Evolutionary conservation across 2,329 filamentous ascomycete species (phyloP).

Genomic region (Fusarium papillatum): DNA sequence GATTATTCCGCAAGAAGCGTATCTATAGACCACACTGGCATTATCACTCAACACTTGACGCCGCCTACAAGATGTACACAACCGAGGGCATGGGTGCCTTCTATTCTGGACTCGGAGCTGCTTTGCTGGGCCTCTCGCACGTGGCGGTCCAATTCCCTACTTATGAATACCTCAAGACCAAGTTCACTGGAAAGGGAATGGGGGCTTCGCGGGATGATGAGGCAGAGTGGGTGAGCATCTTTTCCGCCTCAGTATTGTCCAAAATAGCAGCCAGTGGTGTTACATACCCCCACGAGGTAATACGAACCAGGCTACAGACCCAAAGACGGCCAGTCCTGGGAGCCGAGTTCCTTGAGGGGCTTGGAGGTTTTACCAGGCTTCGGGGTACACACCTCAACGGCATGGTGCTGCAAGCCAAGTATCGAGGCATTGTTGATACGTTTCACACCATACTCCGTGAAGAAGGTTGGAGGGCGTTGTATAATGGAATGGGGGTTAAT

Average conservation of each 20-base stretch:
- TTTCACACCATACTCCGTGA: slow-evolving; percentile 87
- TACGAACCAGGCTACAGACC: slow-evolving; percentile 92
- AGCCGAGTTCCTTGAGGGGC: slow-evolving; percentile 62
- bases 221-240: slow-evolving; percentile 82
- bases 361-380: slow-evolving; percentile 53
- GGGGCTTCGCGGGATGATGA: slow-evolving; percentile 70
- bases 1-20: neutral
- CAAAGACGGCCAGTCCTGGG: slow-evolving; percentile 80
- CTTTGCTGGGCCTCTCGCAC: slow-evolving; percentile 90
- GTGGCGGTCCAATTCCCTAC: slow-evolving; percentile 97
- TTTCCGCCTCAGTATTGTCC: slow-evolving; percentile 89
- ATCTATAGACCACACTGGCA: slow-evolving; percentile 74
- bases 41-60: slow-evolving; percentile 89
- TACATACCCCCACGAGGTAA: slow-evolving; percentile 97
- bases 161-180: slow-evolving; percentile 92
- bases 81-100: slow-evolving; percentile 91
- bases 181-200: slow-evolving; percentile 90
- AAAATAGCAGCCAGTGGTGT: slow-evolving; percentile 94
- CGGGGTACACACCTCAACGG: slow-evolving; percentile 28
- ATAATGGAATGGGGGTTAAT: slow-evolving; percentile 96
- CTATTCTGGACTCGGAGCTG: slow-evolving; percentile 94
- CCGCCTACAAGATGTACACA: slow-evolving; percentile 93
- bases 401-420: slow-evolving; percentile 60
- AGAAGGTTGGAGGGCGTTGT: slow-evolving; percentile 96
- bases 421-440: slow-evolving; percentile 84